Evolutionary conservation across 75 land plant species (phyloP).

Genomic region (Larix kaempferi): DNA sequence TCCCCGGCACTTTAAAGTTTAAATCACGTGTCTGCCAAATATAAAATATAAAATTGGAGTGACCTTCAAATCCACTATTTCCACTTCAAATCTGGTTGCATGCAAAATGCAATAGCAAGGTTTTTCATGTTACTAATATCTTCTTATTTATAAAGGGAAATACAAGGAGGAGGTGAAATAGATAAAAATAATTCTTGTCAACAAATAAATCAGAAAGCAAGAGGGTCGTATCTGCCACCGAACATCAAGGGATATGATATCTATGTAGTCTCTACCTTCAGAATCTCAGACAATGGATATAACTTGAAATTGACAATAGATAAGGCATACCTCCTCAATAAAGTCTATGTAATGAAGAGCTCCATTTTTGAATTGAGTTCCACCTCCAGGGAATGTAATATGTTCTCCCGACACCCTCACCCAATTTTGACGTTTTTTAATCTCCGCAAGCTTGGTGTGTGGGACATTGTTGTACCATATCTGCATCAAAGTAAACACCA

Average conservation of each 20-base stretch:
- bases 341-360: constrained; percentile 74
- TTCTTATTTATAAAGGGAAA: too few species aligned
- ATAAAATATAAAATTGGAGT: too few species aligned
- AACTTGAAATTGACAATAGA: not conserved
- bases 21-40: too few species aligned
- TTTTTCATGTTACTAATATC: too few species aligned
- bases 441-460: constrained; percentile 57
- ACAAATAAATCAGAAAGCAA: not conserved
- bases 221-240: too few species aligned
- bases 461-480: constrained; percentile 75
- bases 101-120: too few species aligned
- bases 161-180: not conserved
- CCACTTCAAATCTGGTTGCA: too few species aligned
- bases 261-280: not conserved
- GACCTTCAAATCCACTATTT: too few species aligned
- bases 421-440: constrained; percentile 77
- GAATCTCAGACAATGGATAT: not conserved
- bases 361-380: constrained; percentile 80
- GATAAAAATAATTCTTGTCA: not conserved
- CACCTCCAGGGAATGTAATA: constrained; percentile 76
- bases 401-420: constrained; percentile 60
- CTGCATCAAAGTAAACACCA: constrained; percentile 19
- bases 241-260: too few species aligned
- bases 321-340: constrained; percentile 41
- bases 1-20: too few species aligned